phyloP scores from a whole-genome alignment of 2,329 filamentous ascomycete genomes.

The Colletotrichum incanum region DNA sequence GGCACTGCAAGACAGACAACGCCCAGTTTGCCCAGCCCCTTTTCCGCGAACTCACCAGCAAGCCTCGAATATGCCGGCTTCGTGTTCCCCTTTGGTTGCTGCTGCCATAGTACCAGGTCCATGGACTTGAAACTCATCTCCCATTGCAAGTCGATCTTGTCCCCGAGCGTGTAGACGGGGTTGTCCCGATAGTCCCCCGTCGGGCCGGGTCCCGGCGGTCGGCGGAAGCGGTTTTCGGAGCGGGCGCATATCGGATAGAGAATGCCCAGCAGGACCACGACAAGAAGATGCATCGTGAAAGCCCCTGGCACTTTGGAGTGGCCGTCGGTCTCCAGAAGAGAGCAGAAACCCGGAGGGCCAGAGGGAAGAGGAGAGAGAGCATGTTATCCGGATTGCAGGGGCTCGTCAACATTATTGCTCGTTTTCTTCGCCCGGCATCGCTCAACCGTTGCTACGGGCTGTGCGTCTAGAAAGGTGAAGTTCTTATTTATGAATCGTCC shows the following conservation, averaged over 20 bases:
- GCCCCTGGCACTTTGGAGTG: neutral
- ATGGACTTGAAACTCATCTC: conserved; percentile 35
- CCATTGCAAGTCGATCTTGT: conserved; percentile 48
- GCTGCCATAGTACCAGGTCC: conserved; percentile 9
- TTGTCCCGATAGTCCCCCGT: conserved; percentile 46
- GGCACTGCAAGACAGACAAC: no score
- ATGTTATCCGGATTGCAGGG: neutral
- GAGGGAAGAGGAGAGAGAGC: no score
- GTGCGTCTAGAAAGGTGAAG: neutral
- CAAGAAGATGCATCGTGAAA: neutral
- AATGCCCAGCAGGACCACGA: neutral
- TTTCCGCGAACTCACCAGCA: neutral
- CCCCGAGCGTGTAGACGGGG: conserved; percentile 44
- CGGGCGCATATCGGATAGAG: neutral
- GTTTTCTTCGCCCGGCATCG: neutral
- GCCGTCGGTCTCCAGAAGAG: no score
- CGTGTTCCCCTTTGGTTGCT: neutral
- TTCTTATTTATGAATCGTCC: neutral
- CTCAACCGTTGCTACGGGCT: conserved; percentile 2
- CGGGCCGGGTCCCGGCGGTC: conserved; percentile 1
- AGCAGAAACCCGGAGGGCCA: no score
- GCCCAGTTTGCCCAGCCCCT: neutral
- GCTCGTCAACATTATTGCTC: neutral
- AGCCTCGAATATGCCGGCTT: neutral
- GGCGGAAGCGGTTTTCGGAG: conserved; percentile 15